Evolutionary conservation across 352 stramenopile species (phyloP).

Genomic region (Phytophthora capsici): DNA sequence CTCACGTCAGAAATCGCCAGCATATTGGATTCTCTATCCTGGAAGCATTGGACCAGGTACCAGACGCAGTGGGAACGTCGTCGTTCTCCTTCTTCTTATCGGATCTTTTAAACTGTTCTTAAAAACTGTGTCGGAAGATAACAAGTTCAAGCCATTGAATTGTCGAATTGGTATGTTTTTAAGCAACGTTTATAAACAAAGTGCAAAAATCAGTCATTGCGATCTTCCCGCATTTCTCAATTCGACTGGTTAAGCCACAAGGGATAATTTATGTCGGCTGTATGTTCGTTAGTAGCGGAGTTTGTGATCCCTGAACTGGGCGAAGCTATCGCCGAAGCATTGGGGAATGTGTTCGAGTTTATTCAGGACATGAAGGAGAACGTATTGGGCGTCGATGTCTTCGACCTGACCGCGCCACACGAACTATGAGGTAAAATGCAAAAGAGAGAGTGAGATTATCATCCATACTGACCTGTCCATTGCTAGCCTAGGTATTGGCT

Average conservation of each 20-base stretch:
- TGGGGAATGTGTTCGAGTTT: slow-evolving; percentile 34
- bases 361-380: slow-evolving; percentile 43
- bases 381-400: too few species aligned
- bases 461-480: too few species aligned
- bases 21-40: slow-evolving; percentile 50
- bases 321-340: slow-evolving; percentile 35
- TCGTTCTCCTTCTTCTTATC: slow-evolving; percentile 56
- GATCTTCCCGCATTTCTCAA: slow-evolving; percentile 1
- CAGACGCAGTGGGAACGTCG: slow-evolving; percentile 72
- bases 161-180: slow-evolving; percentile 1
- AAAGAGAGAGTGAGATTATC: too few species aligned
- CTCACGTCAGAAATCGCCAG: slow-evolving; percentile 53
- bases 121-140: slow-evolving; percentile 16
- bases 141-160: slow-evolving; percentile 1
- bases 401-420: too few species aligned
- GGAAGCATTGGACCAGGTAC: slow-evolving; percentile 59
- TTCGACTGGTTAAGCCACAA: neutral
- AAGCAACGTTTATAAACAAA: neutral
- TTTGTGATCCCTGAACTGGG: slow-evolving; percentile 48
- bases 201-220: neutral
- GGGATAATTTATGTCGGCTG: neutral
- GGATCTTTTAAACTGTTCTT: too few species aligned
- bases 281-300: slow-evolving; percentile 32
- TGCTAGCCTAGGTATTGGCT: too few species aligned
- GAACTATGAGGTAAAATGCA: too few species aligned